Base-by-base conservation (phyloP, 1,284 basidiomycete species). In the Phylloporus sp. region DNA sequence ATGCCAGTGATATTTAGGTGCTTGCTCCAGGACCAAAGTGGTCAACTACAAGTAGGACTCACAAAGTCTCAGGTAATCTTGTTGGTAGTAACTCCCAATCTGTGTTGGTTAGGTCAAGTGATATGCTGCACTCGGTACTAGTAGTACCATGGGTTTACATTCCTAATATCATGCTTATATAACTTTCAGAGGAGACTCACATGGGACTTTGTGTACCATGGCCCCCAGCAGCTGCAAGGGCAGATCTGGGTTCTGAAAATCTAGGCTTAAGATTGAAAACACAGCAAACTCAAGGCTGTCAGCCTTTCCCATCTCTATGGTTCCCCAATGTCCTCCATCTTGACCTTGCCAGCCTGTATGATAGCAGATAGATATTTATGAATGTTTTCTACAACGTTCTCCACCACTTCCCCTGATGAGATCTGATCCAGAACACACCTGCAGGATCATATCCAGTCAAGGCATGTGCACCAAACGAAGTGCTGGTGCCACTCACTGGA, bases 341-440 rank as follows among this genome's bases (percentile, higher is more conserved):
- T 90, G 44, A 94, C 82, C 69, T 90, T 89, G 4, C 93, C 93
- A 24, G 80, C 85, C 6, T 93, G 88, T 44, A 99, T 89, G 10
- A 97, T 81, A 1, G 84, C 84, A 0, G 85, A 81, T 20, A 99
- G 82, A 75, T 98, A 96, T 63, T 98, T 95, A 76, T 99, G 97
- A 59, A 99, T 96, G 69, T 91, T 89, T 71, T 93, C 90, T 6
- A 98, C 91, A 1, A 97, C 96, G 29, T 84, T 83, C 77, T 99
- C 98, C 0, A 95, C 95, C 1, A 91, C 84, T 69, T 97, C 92
- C 2, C 96, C 96, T 0, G 95, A 98, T 15, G 99, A 81, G 54
- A 99, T 93, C 73, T 94, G 92, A 63, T 94, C 92, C 29, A 99
- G 81, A 1, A 97, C 90, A 71, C 91, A 94, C 74, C 94, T 96